Percentiles rank a stretch among this genome's conserved stretches.
These are phyloP conservation scores for Colletotrichum endophyticum DNA, from an alignment of 2,329 filamentous ascomycete species.

Conservation along the genomic window DNA sequence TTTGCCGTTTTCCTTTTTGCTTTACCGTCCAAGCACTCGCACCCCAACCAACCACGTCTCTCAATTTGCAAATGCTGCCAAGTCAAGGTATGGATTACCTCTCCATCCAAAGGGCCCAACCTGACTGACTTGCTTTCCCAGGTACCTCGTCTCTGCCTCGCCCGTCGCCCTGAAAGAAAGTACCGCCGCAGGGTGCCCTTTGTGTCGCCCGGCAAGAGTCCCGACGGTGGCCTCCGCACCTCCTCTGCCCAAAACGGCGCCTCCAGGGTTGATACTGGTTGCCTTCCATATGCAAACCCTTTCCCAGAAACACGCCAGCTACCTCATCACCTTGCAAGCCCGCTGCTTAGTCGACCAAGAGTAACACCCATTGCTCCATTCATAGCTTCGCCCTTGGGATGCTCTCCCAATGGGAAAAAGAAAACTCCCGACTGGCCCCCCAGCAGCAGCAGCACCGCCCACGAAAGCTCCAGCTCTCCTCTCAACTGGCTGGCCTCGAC, in stretches of 20 bases:
- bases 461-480: neutral
- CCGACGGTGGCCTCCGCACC: neutral
- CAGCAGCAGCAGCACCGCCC: neutral
- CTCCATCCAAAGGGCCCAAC: neutral
- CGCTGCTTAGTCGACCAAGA: neutral
- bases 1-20: conserved; percentile 12
- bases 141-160: neutral
- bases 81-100: neutral
- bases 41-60: neutral
- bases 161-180: neutral
- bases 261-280: conserved; percentile 14
- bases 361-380: neutral
- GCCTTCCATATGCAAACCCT: conserved; percentile 3
- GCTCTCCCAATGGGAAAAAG: neutral
- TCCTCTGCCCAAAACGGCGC: neutral
- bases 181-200: neutral
- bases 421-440: conserved; percentile 1
- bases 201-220: neutral
- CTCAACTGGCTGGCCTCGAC: neutral
- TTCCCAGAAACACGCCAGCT: conserved; percentile 12
- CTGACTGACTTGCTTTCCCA: neutral
- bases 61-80: neutral
- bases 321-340: conserved; percentile 3
- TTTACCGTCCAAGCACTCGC: conserved; percentile 16
- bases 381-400: neutral